Evolutionary conservation across 1,284 basidiomycete species (phyloP), one percentile per base, ranked within the genome.

Genomic region (Sanguinoderma infundibulare): DNA sequence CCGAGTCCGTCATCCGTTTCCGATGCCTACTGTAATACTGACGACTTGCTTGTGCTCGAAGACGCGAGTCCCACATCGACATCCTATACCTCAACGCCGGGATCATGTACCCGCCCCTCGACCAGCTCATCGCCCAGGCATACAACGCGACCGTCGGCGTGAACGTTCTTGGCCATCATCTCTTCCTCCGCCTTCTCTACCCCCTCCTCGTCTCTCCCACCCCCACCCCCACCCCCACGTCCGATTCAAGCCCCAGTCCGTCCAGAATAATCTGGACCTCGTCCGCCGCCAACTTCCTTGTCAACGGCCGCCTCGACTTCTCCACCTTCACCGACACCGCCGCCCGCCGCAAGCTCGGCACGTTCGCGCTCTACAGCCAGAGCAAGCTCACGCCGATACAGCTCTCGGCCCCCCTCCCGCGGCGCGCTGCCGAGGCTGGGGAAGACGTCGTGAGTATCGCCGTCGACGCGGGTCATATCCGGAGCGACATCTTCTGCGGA

Each of bases 131-230:
- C n/a, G n/a, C n/a, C n/a, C n/a, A n/a, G n/a, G n/a, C n/a, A n/a
- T n/a, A n/a, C n/a, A n/a, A n/a, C 47, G 69, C 87, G 3, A 85
- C 87, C 66, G 87, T 86, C 59, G 87, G 86, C 0, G 86, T 84
- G 8, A 89, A 89, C 68, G 78, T 80, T 34, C 70, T 87, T 22
- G 81, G 81, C 75, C 66, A 62, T 54, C 55, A 47, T 55, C 53
- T 65, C 55, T 38, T 65, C 49, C n/a, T 52, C 7, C 49, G 55
- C 14, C 51, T 61, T 3, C 61, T 61, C 40, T 55, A 59, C 14
- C 58, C 60, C 1, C n/a, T 53, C 10, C 54, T 55, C 39, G n/a
- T n/a, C n/a, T n/a, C n/a, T n/a, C n/a, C n/a, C n/a, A n/a, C n/a
- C n/a, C n/a, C n/a, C n/a, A n/a, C 46, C 30, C 46, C 51, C 7